Base-by-base conservation (phyloP, 73 alveolate genomes). In the Paramecium primaurelia region DNA sequence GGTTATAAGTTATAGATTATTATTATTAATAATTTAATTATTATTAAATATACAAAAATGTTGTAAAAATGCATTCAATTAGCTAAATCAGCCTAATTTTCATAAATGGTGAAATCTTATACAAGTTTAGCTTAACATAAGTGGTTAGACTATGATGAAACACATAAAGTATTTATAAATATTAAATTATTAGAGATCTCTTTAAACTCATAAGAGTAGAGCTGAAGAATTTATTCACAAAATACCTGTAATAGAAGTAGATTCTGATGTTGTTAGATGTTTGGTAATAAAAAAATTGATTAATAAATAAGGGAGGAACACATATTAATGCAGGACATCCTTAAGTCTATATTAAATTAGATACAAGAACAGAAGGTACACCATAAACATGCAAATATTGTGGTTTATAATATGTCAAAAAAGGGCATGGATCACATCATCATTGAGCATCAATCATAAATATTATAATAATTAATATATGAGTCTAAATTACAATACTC, bases 151-250 rank as follows among this genome's bases (percentile, higher is more conserved):
- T 80, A 80, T 49, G 91, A 80, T 80, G 45, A 45, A 49, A 45
- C 91, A 11, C 77, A 80, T 28, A 80, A 80, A 45, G 91, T 45
- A 80, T 3, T 5, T n/a, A 45, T n/a, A 20, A 25, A 25, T n/a
- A 22, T 11, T 45, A 16, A 54, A 54, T 18, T 16, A 26, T 45
- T 8, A 89, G 94, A 71, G 40, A 71, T 89, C 92, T 42, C 44
- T 45, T 25, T 71, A 83, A 83, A 92, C 96, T 44, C 96, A 93
- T 25, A 64, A 86, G 30, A 58, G 93, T 14, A 86, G 88, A 36
- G 96, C 95, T n/a, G 96, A 93, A 93, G 93, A 93, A 64, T 86
- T 44, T 77, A 94, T 93, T 54, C 92, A 80, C 42, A 93, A 60
- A 44, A 80, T 93, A 58, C 96, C 96, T 37, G 84, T 94, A 38